A percentile compares a stretch with the other conserved stretches of the same genome.
These are phyloP conservation scores for Daedalea quercina DNA, from an alignment of 768 basidiomycete species.

Conservation along the genomic window DNA sequence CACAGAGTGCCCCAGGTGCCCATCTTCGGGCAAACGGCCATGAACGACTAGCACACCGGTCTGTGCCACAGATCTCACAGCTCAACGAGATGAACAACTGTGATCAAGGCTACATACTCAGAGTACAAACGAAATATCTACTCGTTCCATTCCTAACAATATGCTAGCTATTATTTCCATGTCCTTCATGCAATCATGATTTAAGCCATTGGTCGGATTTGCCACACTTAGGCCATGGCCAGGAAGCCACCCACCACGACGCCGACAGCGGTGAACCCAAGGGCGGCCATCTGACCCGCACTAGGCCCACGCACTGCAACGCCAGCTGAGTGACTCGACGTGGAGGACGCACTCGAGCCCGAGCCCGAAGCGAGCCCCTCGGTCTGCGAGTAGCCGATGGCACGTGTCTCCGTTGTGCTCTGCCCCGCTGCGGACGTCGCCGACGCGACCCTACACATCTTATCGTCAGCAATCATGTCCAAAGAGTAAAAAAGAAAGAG, in stretches of 20 bases:
- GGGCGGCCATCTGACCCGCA: not conserved
- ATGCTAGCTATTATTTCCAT: no score
- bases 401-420: constrained; percentile 33
- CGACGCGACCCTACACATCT: constrained; percentile 28
- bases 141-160: no score
- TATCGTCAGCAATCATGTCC: not conserved
- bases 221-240: not conserved
- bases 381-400: constrained; percentile 27
- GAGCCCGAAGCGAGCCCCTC: constrained; percentile 11
- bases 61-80: no score
- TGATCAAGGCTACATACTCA: no score
- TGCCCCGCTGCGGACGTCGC: constrained; percentile 39
- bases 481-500: not conserved
- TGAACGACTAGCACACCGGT: no score
- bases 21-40: no score
- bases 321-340: not conserved
- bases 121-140: no score
- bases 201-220: no score
- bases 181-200: no score
- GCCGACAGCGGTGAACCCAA: not conserved
- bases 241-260: not conserved
- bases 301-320: not conserved
- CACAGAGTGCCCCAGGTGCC: no score
- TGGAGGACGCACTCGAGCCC: not conserved
- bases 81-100: no score